Percentiles rank a stretch among this genome's conserved stretches.
These are phyloP conservation scores for Phytophthora crassamura DNA, from an alignment of 352 stramenopile genomes.

Conservation along the genomic window DNA sequence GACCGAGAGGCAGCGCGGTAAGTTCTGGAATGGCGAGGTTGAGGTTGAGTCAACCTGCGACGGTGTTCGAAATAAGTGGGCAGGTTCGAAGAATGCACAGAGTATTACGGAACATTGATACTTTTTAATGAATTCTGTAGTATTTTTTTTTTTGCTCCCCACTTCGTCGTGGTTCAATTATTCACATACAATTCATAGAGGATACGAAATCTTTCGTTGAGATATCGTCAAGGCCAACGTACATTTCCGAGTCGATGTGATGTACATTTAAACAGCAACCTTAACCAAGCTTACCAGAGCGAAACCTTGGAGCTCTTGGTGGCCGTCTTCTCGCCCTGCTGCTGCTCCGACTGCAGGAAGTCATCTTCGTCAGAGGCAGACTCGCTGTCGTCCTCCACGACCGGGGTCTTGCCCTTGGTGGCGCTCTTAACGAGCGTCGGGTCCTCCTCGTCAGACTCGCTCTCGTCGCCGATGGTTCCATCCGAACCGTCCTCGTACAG, in stretches of 20 bases:
- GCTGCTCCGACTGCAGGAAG: conserved; percentile 8
- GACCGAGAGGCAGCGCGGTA: background rate
- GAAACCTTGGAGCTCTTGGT: conserved; percentile 26
- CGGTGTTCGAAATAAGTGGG: conserved; percentile 10
- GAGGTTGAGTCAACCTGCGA: conserved; percentile 5
- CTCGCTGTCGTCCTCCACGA: conserved; percentile 19
- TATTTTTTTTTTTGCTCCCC: conserved; percentile 5
- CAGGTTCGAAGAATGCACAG: background rate
- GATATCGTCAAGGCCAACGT: conserved; percentile 18
- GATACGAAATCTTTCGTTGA: conserved; percentile 25
- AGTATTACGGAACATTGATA: background rate
- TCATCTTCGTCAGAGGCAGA: conserved; percentile 31
- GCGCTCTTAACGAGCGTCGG: conserved; percentile 21
- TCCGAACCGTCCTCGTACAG: conserved; percentile 31
- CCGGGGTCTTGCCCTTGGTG: conserved; percentile 16
- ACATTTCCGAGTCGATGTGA: conserved; percentile 28
- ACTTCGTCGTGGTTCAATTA: background rate
- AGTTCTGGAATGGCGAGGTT: conserved; percentile 33
- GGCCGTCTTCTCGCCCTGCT: conserved; percentile 3
- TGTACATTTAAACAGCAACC: conserved; percentile 30
- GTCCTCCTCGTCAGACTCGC: conserved; percentile 24
- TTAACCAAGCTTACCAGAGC: conserved; percentile 21
- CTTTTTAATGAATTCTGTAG: background rate
- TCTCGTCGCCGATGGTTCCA: conserved; percentile 19
- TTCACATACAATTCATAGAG: conserved; percentile 17